Evolutionary conservation across 768 basidiomycete species (phyloP), one percentile per base, ranked within the genome.

Genomic region (Cantharellus cinnabarinus): DNA sequence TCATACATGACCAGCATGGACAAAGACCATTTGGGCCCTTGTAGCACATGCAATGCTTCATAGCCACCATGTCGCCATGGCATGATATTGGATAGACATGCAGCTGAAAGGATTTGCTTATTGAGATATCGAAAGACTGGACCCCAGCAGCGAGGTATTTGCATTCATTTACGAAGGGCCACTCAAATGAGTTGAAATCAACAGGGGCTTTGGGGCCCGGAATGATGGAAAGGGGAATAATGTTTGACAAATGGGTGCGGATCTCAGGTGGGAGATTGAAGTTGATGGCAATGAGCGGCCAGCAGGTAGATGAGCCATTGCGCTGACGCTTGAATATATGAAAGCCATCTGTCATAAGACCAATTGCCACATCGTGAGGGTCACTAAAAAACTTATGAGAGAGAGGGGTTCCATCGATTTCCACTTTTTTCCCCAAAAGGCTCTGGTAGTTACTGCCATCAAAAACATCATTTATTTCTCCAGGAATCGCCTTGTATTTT

Each of bases 191-290:
- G 35, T 68, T 67, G 4, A 72, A 35, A 50, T 73, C 69, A 34
- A 69, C 68, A 0, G 75, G 73, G 41, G 71, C 71, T 7, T 70
- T 68, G 0, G 73, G 76, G 0, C 76, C 73, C 1, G 75, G 76
- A 53, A 77, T 74, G 48, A 75, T 65, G 14, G 73, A 72, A 4
- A 75, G 39, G 37, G 66, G 67, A 2, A 77, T 55, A 3, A 75
- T 64, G 44, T 74, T 57, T 3, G 68, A 58, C 5, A 70, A 57
- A 35, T 68, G 71, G 20, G 20, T 29, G 4, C 63, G 66, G 0
- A 72, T 72, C 2, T 65, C 68, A 0, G 75, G 75, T 2, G 70
- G 70, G 0, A 77, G 64, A 56, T 77, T 77, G 64, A 70, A 72
- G 60, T 74, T 73, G 60, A 71, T 67, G 0, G 73, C 5, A 15